Base-by-base conservation (phyloP, 495 filamentous ascomycete species). In the Penicillium subrubescens region DNA sequence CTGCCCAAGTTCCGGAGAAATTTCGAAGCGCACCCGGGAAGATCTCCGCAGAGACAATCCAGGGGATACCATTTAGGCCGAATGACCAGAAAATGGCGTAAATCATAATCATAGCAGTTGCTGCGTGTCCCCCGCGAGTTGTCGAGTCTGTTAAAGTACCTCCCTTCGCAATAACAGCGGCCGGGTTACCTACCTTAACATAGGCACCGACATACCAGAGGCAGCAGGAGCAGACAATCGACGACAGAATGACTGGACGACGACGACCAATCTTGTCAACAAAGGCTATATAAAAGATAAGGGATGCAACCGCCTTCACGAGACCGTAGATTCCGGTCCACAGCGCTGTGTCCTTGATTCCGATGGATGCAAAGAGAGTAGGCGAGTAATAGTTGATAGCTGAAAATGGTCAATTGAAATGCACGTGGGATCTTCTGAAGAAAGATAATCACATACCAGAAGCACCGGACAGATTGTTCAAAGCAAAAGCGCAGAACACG, bases 201-300 rank as follows among this genome's bases (percentile, higher is more conserved):
- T 70, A 70, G 8, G 60, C 60, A 25, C 88, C 88, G 62, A 91
- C 86, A 68, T 91, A 89, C 71, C 87, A 87, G 81, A 90, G 89
- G 64, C 81, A 82, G 25, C 86, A 72, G 8, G 80, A 82, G 73
- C 87, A 86, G 8, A 82, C 88, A 57, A 90, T 81, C 6, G 83
- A 85, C 3, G 88, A 90, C 77, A 84, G 86, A 61, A 91, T 78
- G 25, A 92, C 81, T 43, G 85, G 85, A 17, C 83, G 78, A 5
- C 85, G 81, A 12, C 89, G 82, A 7, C 89, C 89, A 1, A 89
- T 75, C 1, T 81, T 81, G 69, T 92, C 88, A 46, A 84, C 85
- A 59, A 86, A 81, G 70, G 88, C 88, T 56, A 86, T 62, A 14
- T 89, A 77, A 77, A 86, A 89, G 34, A 82, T 56, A 35, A 75